Evolutionary conservation across 176 grass and related monocot species (phyloP).

Genomic region (Pontederia crassipes): DNA sequence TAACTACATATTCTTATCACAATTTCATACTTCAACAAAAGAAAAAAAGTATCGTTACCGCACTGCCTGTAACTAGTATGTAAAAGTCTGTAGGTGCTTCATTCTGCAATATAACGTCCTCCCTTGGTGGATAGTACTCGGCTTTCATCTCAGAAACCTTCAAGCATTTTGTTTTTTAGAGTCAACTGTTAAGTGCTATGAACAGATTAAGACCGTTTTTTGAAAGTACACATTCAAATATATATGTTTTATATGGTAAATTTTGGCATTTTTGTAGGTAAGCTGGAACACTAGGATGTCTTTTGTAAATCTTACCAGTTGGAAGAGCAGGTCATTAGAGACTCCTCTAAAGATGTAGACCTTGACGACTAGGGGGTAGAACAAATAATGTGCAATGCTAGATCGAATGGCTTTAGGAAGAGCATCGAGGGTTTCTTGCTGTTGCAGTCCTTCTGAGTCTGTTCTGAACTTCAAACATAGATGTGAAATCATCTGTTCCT

Average conservation of each 20-base stretch:
- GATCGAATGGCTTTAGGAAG: constrained; percentile 96
- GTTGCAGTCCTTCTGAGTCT: constrained; percentile 94
- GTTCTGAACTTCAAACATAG: constrained; percentile 92
- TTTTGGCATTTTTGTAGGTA: constrained; percentile 5
- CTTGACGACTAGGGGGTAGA: constrained; percentile 59
- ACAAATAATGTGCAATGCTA: constrained; percentile 88
- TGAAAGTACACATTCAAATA: too few relatives aligned
- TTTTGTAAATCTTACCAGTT: constrained; percentile 41
- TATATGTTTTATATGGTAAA: too few relatives aligned
- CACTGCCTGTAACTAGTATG: constrained; percentile 67
- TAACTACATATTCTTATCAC: neutral
- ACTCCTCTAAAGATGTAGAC: constrained; percentile 76
- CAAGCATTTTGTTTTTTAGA: neutral
- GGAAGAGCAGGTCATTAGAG: constrained; percentile 82
- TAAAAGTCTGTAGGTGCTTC: constrained; percentile 96
- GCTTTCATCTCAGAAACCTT: constrained; percentile 95
- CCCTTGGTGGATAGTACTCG: constrained; percentile 96
- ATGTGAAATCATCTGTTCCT: constrained; percentile 97
- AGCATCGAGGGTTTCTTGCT: constrained; percentile 79
- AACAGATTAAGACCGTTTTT: neutral
- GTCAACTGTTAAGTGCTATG: too few relatives aligned
- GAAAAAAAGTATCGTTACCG: constrained; percentile 34
- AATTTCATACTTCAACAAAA: neutral
- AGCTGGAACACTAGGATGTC: constrained; percentile 1
- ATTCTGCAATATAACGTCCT: constrained; percentile 97